phyloP scores from a whole-genome alignment of 2,329 filamentous ascomycete genomes.

The Alternaria rosae region DNA sequence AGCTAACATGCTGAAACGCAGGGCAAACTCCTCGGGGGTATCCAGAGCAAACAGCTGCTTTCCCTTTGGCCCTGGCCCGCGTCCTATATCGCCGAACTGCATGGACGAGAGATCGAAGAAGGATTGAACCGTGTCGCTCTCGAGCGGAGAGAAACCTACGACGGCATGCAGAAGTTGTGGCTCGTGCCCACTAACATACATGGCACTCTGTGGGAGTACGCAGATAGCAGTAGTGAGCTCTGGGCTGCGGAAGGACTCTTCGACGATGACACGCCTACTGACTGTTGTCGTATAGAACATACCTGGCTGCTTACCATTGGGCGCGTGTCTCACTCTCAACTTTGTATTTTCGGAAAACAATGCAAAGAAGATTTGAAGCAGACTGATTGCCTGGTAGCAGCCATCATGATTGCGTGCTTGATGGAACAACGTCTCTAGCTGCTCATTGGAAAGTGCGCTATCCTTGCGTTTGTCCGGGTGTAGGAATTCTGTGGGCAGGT shows the following conservation, averaged over 20 bases:
- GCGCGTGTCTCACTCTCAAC: slow-evolving; percentile 1
- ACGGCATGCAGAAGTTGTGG: not conserved
- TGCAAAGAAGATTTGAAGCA: slow-evolving; percentile 1
- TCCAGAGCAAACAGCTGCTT: slow-evolving; percentile 6
- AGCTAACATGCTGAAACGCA: not conserved
- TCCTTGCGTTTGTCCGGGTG: not conserved
- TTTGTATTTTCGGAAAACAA: not conserved
- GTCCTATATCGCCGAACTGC: slow-evolving; percentile 7
- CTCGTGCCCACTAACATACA: not conserved
- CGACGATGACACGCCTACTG: not conserved
- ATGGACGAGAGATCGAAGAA: slow-evolving; percentile 7
- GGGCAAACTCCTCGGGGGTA: not conserved
- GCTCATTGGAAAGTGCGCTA: not conserved
- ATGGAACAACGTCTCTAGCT: slow-evolving; percentile 4
- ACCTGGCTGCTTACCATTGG: not conserved
- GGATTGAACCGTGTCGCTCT: not conserved
- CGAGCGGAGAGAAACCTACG: not conserved
- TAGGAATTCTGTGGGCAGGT: not conserved
- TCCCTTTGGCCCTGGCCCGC: slow-evolving; percentile 2
- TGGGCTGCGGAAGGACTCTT: not conserved
- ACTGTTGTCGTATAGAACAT: not conserved
- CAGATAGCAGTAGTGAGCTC: not conserved
- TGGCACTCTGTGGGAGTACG: not conserved
- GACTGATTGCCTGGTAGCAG: not conserved
- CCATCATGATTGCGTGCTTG: slow-evolving; percentile 4